Base-by-base conservation (phyloP, 176 grass and related monocot genomes). In the Oryza punctata region DNA sequence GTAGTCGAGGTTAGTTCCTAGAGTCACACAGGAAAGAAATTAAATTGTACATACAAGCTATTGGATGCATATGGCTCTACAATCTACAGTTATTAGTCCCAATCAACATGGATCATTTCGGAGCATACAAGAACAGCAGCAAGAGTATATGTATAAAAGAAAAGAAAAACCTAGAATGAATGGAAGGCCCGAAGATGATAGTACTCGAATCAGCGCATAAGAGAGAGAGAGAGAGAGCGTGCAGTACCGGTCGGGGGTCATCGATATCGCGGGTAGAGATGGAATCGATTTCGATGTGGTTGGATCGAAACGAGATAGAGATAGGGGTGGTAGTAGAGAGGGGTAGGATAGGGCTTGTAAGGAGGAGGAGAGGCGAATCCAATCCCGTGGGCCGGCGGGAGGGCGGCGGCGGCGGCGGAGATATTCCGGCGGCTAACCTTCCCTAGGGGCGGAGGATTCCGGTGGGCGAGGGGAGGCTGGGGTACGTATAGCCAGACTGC, bases 181-280 rank as follows among this genome's bases (percentile, higher is more conserved):
- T 32, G 23, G 3, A 76, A 41, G 40, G 3, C 25, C 4, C 18
- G 6, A 12, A 6, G 1, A 46, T 18, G 12, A 38, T 70, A 16
- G n/a, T n/a, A n/a, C n/a, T n/a, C n/a, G n/a, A n/a, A n/a, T n/a
- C n/a, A n/a, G 79, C 81, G 61, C 24, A 25, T 3, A 16, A 19
- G 33, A 4, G 11, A 18, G 12, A 3, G 1, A 65, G 2, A 80
- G 23, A 4, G 16, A 14, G 11, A 32, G 3, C 9, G 10, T 6
- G 69, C 5, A 49, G 26, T 41, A 79, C 49, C 78, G 52, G 76
- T 35, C 38, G 50, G 2, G 15, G 76, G 1, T 70, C 82, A 70
- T 89, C n/a, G 67, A n/a, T 4, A 4, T 33, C 32, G 32, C 74
- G 52, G 52, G 19, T 57, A n/a, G 52, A 54, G 50, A 21, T 54